A percentile compares a stretch with the other conserved stretches of the same genome.
phyloP scores from a whole-genome alignment of 805 yeast species.

The Candida silvatica region DNA sequence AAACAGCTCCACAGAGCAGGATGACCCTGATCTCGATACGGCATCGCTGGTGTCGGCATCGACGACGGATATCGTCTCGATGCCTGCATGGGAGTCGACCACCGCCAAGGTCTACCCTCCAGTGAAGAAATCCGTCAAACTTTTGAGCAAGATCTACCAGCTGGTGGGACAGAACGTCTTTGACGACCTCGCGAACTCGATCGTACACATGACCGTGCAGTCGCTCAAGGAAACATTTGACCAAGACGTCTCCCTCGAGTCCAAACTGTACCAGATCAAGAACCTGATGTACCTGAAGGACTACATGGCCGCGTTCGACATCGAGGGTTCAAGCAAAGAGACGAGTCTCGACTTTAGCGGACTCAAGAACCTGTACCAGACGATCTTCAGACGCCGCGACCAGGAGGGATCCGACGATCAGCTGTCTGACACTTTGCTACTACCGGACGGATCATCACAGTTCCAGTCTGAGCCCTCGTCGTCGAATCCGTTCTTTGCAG shows the following conservation, averaged over 20 bases:
- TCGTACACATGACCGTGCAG: conserved; percentile 67
- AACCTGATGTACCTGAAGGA: conserved; percentile 64
- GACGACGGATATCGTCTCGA: conserved; percentile 1
- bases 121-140: conserved; percentile 53
- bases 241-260: conserved; percentile 43
- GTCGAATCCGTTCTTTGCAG: conserved; percentile 29
- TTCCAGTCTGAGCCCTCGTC: too few relatives aligned
- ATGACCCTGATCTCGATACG: conserved; percentile 3
- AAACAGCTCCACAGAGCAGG: conserved; percentile 6
- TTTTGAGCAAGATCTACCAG: conserved; percentile 73
- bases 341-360: conserved; percentile 79
- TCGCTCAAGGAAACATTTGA: conserved; percentile 51
- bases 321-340: conserved; percentile 66
- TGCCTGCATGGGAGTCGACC: conserved; percentile 1
- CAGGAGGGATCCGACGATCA: background rate
- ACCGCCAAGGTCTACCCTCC: conserved; percentile 48
- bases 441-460: too few relatives aligned
- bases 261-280: conserved; percentile 60
- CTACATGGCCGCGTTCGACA: conserved; percentile 69
- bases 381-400: conserved; percentile 8
- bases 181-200: conserved; percentile 82
- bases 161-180: conserved; percentile 69
- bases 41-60: background rate
- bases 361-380: conserved; percentile 35
- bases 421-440: background rate